Evolutionary conservation across 768 basidiomycete species (phyloP), one percentile per base, ranked within the genome.

Genomic region (Xerocomellus amylosporus): DNA sequence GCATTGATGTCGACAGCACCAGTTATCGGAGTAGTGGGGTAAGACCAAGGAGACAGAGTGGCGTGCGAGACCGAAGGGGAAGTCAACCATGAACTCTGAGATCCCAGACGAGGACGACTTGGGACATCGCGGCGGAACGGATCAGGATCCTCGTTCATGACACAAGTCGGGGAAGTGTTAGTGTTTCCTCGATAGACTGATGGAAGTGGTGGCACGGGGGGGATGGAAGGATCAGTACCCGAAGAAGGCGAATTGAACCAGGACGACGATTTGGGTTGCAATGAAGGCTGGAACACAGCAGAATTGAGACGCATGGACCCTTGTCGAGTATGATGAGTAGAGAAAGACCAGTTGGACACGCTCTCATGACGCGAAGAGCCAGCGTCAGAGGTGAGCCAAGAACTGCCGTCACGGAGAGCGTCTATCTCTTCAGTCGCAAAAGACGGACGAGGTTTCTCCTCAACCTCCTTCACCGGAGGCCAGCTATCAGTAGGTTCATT

Each of bases 361-460:
- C 86, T 87, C 41, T 79, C 77, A 26, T 76, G 76, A 41, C 76
- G 76, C 50, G 80, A 77, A 17, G 75, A 75, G 58, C 76, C 76
- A 6, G 81, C 75, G 40, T 80, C 77, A 45, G 88, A 89, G 1
- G 88, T 87, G 55, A 90, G 82, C 87, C 88, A 90, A n/a, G 88
- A 88, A 46, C 82, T 82, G 47, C 87, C 87, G 59, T 90, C 88
- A 20, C 83, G 82, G 48, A 90, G 76, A 19, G 75, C 86, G 55
- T 89, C 85, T 46, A 90, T 75, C 49, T 90, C 88, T 60, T 88
- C 86, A 0, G 85, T 85, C 17, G 78, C 77, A 62, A 88, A 87
- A 0, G 86, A 86, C 0, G 81, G 82, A 28, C 84, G 73, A 17
- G 80, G 77, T 58, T 80, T 79, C 61, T 82, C 78, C 54, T 81